phyloP scores from a whole-genome alignment of 2,329 filamentous ascomycete genomes.

The Xylaria sp. region DNA sequence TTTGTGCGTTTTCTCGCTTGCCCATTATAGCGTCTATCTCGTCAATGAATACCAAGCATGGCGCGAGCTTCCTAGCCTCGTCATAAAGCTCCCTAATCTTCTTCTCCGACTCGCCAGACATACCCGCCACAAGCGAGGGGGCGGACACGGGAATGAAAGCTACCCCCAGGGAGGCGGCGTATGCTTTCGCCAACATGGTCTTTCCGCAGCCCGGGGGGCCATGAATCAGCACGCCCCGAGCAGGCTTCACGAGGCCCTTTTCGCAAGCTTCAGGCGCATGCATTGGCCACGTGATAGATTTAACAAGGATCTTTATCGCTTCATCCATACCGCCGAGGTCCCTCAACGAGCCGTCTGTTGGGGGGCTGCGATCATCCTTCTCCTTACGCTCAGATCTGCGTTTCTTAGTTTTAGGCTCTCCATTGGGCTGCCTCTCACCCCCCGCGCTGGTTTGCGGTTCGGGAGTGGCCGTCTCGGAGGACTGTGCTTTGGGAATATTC shows the following conservation, averaged over 20 bases:
- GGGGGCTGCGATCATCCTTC: constrained; percentile 66
- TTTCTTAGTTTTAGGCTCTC: constrained; percentile 70
- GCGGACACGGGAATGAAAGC: constrained; percentile 84
- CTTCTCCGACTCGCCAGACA: constrained; percentile 89
- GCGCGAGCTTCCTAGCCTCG: constrained; percentile 82
- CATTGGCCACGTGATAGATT: constrained; percentile 76
- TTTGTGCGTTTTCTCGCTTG: constrained; percentile 80
- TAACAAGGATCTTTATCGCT: constrained; percentile 70
- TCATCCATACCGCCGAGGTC: constrained; percentile 80
- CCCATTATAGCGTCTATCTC: constrained; percentile 91
- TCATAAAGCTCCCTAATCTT: constrained; percentile 86
- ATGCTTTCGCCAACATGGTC: constrained; percentile 80
- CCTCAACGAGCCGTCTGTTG: constrained; percentile 68
- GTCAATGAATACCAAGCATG: constrained; percentile 89
- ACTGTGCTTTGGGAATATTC: constrained; percentile 41
- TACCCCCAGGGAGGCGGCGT: constrained; percentile 75
- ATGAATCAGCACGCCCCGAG: constrained; percentile 77
- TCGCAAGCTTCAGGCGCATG: constrained; percentile 69
- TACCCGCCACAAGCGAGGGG: constrained; percentile 80
- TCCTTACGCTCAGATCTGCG: constrained; percentile 57
- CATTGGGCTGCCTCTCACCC: constrained; percentile 62
- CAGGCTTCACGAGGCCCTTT: constrained; percentile 69
- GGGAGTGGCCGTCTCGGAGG: constrained; percentile 29
- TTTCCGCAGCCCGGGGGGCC: constrained; percentile 87
- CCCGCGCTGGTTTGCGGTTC: constrained; percentile 34